Evolutionary conservation across 2,329 filamentous ascomycete genomes (phyloP), one percentile per base, ranked within the genome.

Genomic region (Karstenula rhodostoma): DNA sequence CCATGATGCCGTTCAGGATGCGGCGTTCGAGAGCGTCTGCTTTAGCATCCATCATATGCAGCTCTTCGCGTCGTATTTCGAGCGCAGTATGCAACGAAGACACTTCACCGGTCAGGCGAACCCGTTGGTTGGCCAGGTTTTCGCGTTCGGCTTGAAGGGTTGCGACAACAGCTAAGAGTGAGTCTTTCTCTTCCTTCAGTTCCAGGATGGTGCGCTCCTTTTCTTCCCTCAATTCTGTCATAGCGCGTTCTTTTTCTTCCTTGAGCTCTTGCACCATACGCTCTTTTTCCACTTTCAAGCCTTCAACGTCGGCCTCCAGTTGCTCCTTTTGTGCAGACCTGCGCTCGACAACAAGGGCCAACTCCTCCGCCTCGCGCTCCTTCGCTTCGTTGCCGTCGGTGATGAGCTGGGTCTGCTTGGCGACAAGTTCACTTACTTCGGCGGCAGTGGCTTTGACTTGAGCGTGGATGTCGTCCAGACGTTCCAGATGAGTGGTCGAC

Each of bases 1-100:
- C 94, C 81, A 99, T 96, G 64, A 98, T 92, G 27, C 94, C 94
- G 67, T 98, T 94, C 33, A 99, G 82, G 67, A 99, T 97, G 27
- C 95, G 89, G 55, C 94, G 91, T 80, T 99, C 95, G 25, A 99
- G 84, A 3, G 88, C 87, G 76, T 97, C 93, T 2, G 94, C 95
- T 63, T 94, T 91, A 12, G 86, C 83, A 76, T 98, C 94, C 91
- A 99, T 97, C 27, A 91, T 86, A 48, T 92, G 88, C 60, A 99
- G 87, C 79, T 98, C 95, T 68, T 98, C 94, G 47, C 92, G 90
- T 57, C 95, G 90, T 58, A 98, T 89, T 19, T 90, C 88, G 32
- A 98, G 85, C 0, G 95, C 94, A 9, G 93, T 98, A 75, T 98
- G 93, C 1, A 99, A 86, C 9, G 93, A 92, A 5, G 93, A 94